Evolutionary conservation across 83 land plant genomes (phyloP), one percentile per base, ranked within the genome.

Genomic region (Isoetes engelmannii): DNA sequence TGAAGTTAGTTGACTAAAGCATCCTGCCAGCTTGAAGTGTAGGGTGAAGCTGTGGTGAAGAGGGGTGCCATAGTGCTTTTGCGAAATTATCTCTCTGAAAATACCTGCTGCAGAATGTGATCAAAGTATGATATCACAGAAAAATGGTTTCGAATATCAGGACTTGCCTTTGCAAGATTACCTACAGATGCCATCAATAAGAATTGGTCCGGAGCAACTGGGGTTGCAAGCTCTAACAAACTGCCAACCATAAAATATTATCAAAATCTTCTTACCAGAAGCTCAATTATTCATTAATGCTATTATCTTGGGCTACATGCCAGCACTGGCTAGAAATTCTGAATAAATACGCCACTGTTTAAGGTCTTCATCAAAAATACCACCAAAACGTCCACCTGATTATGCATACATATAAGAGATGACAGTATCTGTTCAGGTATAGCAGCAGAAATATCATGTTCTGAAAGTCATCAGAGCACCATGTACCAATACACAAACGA

Each of bases 341-440:
- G 97, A 97, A 87, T 95, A 95, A 86, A 95, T 83, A 50, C 99
- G 84, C 99, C 99, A 95, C 64, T 89, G 91, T 69, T 89, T 95
- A 45, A 97, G 99, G 73, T 95, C 99, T 84, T 95, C 94, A 69
- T 95, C 99, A 79, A 95, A 95, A 59, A 91, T 79, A 58, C 81
- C 84, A 45, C 99, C 97, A 83, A 91, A 95, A 17, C 88, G 85
- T 42, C 97, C 99, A 78, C 99, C 99, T 94, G 78, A 13, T 43
- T 72, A 12, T 12, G 4, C 19, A 59, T 59, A 51, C 55, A 51
- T 51, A 51, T 3, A 3, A 12, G 3, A 51, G 55, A 12, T 28
- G 37, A 28, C 2, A 0, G 37, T 12, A 12, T 0, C 13, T 51
- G 55, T 15, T 12, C 17, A 51, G 17, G 17, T 51, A 12, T 51